A percentile compares a stretch with the other conserved stretches of the same genome.
Evolutionary conservation across 140 eudicot genomes (phyloP).

Genomic region (Flaveria floridana): DNA sequence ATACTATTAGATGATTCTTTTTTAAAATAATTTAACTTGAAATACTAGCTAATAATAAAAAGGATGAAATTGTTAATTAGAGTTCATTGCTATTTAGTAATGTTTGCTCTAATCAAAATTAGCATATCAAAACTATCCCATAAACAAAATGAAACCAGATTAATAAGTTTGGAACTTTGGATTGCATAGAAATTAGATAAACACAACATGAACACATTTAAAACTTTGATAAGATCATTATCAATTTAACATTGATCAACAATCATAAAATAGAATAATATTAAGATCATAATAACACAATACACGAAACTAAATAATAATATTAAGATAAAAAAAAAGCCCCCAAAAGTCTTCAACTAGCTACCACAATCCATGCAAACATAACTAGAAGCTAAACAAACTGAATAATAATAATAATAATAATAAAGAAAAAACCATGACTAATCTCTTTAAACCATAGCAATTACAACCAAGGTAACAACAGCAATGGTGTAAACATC

Average conservation of each 20-base stretch:
- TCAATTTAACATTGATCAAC: no score
- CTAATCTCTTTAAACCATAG: slow-evolving; percentile 4
- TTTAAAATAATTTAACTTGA: no score
- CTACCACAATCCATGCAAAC: slow-evolving; percentile 13
- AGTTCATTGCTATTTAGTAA: no score
- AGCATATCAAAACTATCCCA: no score
- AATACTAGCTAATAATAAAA: no score
- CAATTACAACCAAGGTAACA: slow-evolving; percentile 19
- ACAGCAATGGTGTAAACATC: not conserved
- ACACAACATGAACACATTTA: not conserved
- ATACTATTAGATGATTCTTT: no score
- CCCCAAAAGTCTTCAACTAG: not conserved
- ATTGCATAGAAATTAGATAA: no score
- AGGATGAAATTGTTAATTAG: no score
- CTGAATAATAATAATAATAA: not conserved
- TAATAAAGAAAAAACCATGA: not conserved
- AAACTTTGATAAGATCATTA: not conserved
- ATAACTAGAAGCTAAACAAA: slow-evolving; percentile 20
- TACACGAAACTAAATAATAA: not conserved
- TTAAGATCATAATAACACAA: not conserved
- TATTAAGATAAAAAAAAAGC: no score
- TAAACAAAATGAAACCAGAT: no score
- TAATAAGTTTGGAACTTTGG: no score
- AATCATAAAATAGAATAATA: not conserved
- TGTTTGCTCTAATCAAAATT: no score